These are phyloP conservation scores for Nadsonia starkeyi-henricii DNA, from an alignment of 1,139 yeast genomes.

Conservation along the genomic window DNA sequence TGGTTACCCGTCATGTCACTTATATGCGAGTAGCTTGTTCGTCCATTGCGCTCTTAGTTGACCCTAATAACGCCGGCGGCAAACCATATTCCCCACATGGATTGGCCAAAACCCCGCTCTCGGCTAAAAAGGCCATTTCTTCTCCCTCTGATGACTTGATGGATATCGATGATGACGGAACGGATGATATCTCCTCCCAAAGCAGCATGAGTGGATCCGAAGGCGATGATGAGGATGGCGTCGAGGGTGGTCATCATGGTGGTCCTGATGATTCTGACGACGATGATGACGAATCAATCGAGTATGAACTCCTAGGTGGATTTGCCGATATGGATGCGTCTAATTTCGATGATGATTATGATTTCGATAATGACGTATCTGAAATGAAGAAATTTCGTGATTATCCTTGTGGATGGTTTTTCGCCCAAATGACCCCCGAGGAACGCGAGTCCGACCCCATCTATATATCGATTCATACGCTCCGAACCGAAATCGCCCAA, in stretches of 20 bases:
- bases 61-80: conserved; percentile 34
- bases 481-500: conserved; percentile 51
- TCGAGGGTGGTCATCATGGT: not conserved
- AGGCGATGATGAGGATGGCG: conserved; percentile 21
- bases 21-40: conserved; percentile 49
- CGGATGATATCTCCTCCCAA: conserved; percentile 17
- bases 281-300: conserved; percentile 11
- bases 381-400: conserved; percentile 20
- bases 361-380: conserved; percentile 22
- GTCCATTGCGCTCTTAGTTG: conserved; percentile 65
- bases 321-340: conserved; percentile 27
- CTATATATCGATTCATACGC: conserved; percentile 38
- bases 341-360: conserved; percentile 31
- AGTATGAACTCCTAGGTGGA: conserved; percentile 9
- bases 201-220: conserved; percentile 28
- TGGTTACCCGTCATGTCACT: conserved; percentile 39
- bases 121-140: conserved; percentile 17
- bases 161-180: conserved; percentile 8
- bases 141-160: conserved; percentile 4
- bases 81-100: conserved; percentile 11
- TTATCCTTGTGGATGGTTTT: conserved; percentile 33
- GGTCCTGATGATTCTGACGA: conserved; percentile 8
- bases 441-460: conserved; percentile 25
- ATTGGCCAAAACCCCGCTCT: conserved; percentile 12
- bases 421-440: conserved; percentile 29